These are phyloP conservation scores for Davidsoniella virescens DNA, from an alignment of 2,329 filamentous ascomycete genomes.

Conservation along the genomic window DNA sequence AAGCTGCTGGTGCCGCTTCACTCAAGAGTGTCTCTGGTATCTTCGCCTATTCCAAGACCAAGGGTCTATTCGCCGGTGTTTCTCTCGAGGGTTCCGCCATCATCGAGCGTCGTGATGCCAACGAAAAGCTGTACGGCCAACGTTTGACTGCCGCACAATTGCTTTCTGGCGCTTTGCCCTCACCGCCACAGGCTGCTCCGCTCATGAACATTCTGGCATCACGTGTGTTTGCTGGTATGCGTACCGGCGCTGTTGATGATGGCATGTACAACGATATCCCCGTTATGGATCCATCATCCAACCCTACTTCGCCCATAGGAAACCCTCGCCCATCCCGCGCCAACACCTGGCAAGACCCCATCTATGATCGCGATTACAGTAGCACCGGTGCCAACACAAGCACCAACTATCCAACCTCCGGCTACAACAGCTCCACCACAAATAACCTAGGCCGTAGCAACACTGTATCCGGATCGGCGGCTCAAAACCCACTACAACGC, in stretches of 20 bases:
- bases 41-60: constrained; percentile 96
- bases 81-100: constrained; percentile 85
- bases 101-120: constrained; percentile 89
- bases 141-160: constrained; percentile 69
- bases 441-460: constrained; percentile 31
- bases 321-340: constrained; percentile 44
- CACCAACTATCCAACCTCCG: neutral
- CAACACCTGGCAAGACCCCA: constrained; percentile 59
- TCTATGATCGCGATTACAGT: constrained; percentile 37
- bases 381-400: neutral
- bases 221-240: constrained; percentile 59
- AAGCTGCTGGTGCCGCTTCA: constrained; percentile 86
- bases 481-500: constrained; percentile 6
- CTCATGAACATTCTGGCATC: constrained; percentile 76
- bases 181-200: constrained; percentile 68
- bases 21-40: constrained; percentile 78
- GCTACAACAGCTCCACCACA: neutral
- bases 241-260: constrained; percentile 32
- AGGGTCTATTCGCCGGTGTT: constrained; percentile 90
- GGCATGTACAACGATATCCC: constrained; percentile 87
- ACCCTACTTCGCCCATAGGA: constrained; percentile 21
- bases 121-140: constrained; percentile 85
- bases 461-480: constrained; percentile 26
- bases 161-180: constrained; percentile 58
- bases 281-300: constrained; percentile 49